phyloP scores from a whole-genome alignment of 2,329 filamentous ascomycete genomes.

The Thermoascus crustaceus region DNA sequence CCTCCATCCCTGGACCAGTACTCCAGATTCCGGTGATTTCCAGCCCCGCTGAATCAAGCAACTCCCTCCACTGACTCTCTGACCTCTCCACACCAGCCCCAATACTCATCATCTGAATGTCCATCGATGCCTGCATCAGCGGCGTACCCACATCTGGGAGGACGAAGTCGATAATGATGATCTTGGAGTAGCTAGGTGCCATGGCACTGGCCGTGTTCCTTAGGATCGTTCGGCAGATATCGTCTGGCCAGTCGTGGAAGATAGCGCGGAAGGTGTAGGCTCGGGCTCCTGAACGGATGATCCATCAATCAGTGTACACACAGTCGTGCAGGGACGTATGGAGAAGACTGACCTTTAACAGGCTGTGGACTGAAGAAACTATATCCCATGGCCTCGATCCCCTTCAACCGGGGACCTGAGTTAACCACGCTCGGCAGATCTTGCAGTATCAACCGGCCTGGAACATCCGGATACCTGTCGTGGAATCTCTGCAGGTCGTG shows the following conservation, averaged over 20 bases:
- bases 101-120: constrained; percentile 34
- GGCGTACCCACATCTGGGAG: constrained; percentile 22
- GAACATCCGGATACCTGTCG: constrained; percentile 22
- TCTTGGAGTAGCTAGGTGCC: constrained; percentile 20
- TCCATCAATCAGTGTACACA: background rate
- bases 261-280: constrained; percentile 31
- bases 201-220: constrained; percentile 25
- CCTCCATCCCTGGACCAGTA: constrained; percentile 9
- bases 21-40: constrained; percentile 16
- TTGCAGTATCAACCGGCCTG: constrained; percentile 31
- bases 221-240: constrained; percentile 25
- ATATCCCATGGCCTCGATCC: constrained; percentile 25
- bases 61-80: constrained; percentile 22
- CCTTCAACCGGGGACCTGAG: constrained; percentile 6
- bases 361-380: constrained; percentile 27
- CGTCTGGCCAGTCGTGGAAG: constrained; percentile 32
- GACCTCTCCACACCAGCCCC: constrained; percentile 27
- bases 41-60: constrained; percentile 21
- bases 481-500: constrained; percentile 29
- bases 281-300: constrained; percentile 17
- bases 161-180: constrained; percentile 31
- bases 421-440: constrained; percentile 28
- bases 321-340: background rate
- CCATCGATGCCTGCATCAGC: constrained; percentile 22
- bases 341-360: constrained; percentile 15